A percentile compares a stretch with the other conserved stretches of the same genome.
phyloP scores from a whole-genome alignment of 176 grass and related monocot genomes.

The Aegilops sharonensis region DNA sequence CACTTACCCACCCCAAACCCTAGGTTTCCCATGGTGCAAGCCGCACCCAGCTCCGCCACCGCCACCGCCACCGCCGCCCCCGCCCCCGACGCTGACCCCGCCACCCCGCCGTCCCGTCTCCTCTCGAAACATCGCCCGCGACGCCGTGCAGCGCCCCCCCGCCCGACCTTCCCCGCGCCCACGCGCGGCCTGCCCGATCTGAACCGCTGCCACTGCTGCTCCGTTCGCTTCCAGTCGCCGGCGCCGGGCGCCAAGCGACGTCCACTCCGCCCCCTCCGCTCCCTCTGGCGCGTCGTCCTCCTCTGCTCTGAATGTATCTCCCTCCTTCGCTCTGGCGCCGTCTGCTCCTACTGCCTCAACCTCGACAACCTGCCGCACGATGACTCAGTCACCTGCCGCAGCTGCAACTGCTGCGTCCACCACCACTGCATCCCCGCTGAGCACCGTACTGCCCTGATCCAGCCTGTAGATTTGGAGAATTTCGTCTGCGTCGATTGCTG shows the following conservation, averaged over 20 bases:
- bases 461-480: conserved; percentile 33
- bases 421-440: conserved; percentile 48
- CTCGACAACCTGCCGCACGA: conserved; percentile 33
- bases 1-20: conserved; percentile 21
- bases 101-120: conserved; percentile 36
- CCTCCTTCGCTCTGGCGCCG: conserved; percentile 31
- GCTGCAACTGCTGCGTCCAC: conserved; percentile 57
- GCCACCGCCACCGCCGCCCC: neutral
- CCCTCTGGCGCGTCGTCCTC: conserved; percentile 75
- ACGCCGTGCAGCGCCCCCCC: conserved; percentile 15
- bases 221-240: conserved; percentile 39
- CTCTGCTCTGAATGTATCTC: conserved; percentile 70
- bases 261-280: conserved; percentile 50
- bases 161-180: conserved; percentile 1
- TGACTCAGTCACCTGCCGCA: conserved; percentile 42
- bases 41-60: neutral
- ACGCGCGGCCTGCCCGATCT: conserved; percentile 46
- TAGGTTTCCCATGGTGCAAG: conserved; percentile 27
- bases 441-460: conserved; percentile 46
- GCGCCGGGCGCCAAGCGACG: conserved; percentile 33
- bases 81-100: conserved; percentile 4
- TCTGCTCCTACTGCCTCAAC: conserved; percentile 86
- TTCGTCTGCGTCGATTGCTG: conserved; percentile 69
- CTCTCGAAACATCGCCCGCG: conserved; percentile 46
- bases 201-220: conserved; percentile 58